Evolutionary conservation across 1,139 yeast genomes (phyloP).

Genomic region (Fermentozyma sake): DNA sequence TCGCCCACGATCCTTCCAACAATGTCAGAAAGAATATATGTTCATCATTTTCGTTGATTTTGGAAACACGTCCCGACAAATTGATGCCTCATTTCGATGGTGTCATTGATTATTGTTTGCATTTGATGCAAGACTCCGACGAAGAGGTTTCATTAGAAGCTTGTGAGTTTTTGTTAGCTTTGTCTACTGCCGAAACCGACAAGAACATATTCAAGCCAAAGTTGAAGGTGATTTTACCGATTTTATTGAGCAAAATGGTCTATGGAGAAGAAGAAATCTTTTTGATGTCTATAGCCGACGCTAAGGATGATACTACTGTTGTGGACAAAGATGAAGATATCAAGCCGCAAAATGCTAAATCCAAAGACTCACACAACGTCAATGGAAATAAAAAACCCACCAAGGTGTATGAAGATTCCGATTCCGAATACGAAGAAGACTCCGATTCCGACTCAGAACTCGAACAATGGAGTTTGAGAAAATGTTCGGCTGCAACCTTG

Average conservation of each 20-base stretch:
- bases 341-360: slow-evolving; percentile 68
- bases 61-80: slow-evolving; percentile 79
- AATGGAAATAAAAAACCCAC: slow-evolving; percentile 13
- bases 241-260: slow-evolving; percentile 76
- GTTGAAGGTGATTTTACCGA: slow-evolving; percentile 64
- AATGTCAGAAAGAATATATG: slow-evolving; percentile 74
- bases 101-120: slow-evolving; percentile 77
- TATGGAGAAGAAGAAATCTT: slow-evolving; percentile 80
- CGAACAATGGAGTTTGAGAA: slow-evolving; percentile 86
- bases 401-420: slow-evolving; percentile 25
- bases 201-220: slow-evolving; percentile 49
- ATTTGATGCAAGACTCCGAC: slow-evolving; percentile 63
- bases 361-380: slow-evolving; percentile 60
- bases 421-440: slow-evolving; percentile 56
- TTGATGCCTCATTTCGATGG: slow-evolving; percentile 79
- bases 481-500: slow-evolving; percentile 90
- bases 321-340: slow-evolving; percentile 88
- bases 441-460: slow-evolving; percentile 59
- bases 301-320: slow-evolving; percentile 57
- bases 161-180: slow-evolving; percentile 80
- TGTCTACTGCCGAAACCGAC: slow-evolving; percentile 59
- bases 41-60: slow-evolving; percentile 65
- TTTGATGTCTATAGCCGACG: slow-evolving; percentile 65
- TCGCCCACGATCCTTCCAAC: slow-evolving; percentile 57
- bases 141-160: slow-evolving; percentile 87